phyloP scores from a whole-genome alignment of 148 eudicot species.

The Oxyria digyna region DNA sequence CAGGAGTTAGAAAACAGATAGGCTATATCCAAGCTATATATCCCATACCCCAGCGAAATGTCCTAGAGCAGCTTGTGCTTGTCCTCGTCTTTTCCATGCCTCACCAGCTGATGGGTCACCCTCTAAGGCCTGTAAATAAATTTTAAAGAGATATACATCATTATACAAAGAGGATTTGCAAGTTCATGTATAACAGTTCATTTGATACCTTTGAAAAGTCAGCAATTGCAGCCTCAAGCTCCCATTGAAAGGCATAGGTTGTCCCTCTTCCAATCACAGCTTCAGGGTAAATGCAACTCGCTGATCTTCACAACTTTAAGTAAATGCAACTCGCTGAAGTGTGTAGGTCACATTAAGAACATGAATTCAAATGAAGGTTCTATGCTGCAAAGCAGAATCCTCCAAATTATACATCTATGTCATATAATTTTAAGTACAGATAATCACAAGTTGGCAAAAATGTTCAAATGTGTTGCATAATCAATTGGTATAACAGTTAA shows the following conservation, averaged over 20 bases:
- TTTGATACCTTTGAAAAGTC: slow-evolving; percentile 78
- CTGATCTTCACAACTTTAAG: too few species aligned
- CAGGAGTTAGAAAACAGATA: too few species aligned
- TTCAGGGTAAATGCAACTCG: slow-evolving; percentile 93
- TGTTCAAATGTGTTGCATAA: too few species aligned
- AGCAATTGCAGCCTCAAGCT: slow-evolving; percentile 85
- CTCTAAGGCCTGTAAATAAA: slow-evolving; percentile 53
- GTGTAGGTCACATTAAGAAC: too few species aligned
- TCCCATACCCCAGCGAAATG: slow-evolving; percentile 64
- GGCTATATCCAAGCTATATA: background rate
- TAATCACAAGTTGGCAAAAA: too few species aligned
- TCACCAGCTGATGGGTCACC: slow-evolving; percentile 82
- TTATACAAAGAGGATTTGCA: background rate
- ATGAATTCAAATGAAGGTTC: too few species aligned
- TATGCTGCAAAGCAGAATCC: too few species aligned
- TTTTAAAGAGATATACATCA: too few species aligned
- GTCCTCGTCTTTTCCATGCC: slow-evolving; percentile 99
- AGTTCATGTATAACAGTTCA: background rate
- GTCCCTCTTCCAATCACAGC: slow-evolving; percentile 98
- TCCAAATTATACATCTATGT: too few species aligned
- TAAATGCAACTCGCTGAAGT: too few species aligned
- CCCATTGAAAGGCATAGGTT: slow-evolving; percentile 92
- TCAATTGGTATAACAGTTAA: too few species aligned
- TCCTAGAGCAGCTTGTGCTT: slow-evolving; percentile 96
- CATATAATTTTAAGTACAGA: too few species aligned